These are phyloP conservation scores for Beauveria asiatica DNA, from an alignment of 2,329 filamentous ascomycete genomes.

Conservation along the genomic window DNA sequence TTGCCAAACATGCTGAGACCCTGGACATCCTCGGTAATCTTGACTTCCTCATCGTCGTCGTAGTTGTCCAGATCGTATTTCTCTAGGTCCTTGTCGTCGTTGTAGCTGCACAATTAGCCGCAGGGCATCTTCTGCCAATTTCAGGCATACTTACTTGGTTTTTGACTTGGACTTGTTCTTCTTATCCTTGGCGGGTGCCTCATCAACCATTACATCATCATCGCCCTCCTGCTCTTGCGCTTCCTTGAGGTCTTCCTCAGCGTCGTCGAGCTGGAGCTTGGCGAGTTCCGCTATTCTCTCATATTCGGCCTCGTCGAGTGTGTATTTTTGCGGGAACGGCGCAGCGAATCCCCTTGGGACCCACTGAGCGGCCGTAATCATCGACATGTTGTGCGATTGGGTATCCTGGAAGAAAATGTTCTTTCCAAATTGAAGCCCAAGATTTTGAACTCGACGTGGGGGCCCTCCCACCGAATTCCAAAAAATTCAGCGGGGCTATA, in stretches of 20 bases:
- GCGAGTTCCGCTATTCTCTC: conserved; percentile 66
- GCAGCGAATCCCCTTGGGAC: conserved; percentile 70
- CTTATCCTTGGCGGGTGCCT: conserved; percentile 16
- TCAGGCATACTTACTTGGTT: conserved; percentile 27
- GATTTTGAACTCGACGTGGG: conserved; percentile 10
- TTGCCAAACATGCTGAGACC: conserved; percentile 92
- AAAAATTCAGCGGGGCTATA: conserved; percentile 12
- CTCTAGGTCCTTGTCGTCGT: conserved; percentile 79
- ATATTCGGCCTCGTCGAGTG: conserved; percentile 68
- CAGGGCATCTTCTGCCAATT: background rate
- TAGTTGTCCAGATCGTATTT: conserved; percentile 97
- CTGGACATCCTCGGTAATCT: conserved; percentile 44
- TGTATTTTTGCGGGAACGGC: conserved; percentile 66
- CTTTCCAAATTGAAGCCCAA: conserved; percentile 1
- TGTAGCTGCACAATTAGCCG: conserved; percentile 27
- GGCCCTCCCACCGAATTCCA: conserved; percentile 3
- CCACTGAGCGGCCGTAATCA: conserved; percentile 72
- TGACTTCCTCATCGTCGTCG: conserved; percentile 59
- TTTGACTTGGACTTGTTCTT: conserved; percentile 24
- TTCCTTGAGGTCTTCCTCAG: conserved; percentile 73
- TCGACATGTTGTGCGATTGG: conserved; percentile 45
- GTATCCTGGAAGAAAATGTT: conserved; percentile 15
- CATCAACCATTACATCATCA: conserved; percentile 28
- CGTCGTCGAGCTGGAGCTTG: conserved; percentile 80
- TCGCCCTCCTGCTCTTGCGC: conserved; percentile 43